Percentiles rank a stretch among this genome's conserved stretches.
These are phyloP conservation scores for Fraxinus americana DNA, from an alignment of 257 asterid species.

Conservation along the genomic window DNA sequence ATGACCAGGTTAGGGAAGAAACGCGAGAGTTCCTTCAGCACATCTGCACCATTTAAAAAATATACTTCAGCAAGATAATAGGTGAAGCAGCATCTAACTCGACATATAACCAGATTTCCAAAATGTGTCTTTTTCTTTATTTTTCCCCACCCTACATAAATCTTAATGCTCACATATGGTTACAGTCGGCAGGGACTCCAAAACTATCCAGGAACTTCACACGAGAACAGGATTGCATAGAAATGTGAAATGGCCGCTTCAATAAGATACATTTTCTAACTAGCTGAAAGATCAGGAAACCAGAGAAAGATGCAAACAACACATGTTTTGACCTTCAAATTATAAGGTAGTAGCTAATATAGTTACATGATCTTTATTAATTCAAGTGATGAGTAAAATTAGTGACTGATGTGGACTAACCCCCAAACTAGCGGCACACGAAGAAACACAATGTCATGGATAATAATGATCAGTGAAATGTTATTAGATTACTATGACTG, in stretches of 20 bases:
- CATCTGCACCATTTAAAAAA: slow-evolving; percentile 51
- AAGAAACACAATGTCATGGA: neutral
- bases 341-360: neutral
- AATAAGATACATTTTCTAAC: neutral
- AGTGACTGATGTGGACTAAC: neutral
- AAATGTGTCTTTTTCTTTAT: neutral
- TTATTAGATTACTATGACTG: slow-evolving; percentile 3
- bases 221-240: neutral
- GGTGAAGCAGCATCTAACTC: neutral
- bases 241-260: neutral
- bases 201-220: neutral
- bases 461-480: neutral
- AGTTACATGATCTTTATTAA: neutral
- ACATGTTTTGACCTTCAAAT: neutral
- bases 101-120: neutral
- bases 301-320: neutral
- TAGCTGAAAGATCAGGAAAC: neutral
- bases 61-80: slow-evolving; percentile 14
- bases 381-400: neutral
- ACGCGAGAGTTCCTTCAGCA: slow-evolving; percentile 69
- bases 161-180: no score
- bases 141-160: neutral
- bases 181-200: neutral
- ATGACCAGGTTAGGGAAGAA: slow-evolving; percentile 72
- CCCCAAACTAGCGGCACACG: neutral